A percentile compares a stretch with the other conserved stretches of the same genome.
Evolutionary conservation across 345 rosid species (phyloP).

Genomic region (Eucalyptus decipiens): DNA sequence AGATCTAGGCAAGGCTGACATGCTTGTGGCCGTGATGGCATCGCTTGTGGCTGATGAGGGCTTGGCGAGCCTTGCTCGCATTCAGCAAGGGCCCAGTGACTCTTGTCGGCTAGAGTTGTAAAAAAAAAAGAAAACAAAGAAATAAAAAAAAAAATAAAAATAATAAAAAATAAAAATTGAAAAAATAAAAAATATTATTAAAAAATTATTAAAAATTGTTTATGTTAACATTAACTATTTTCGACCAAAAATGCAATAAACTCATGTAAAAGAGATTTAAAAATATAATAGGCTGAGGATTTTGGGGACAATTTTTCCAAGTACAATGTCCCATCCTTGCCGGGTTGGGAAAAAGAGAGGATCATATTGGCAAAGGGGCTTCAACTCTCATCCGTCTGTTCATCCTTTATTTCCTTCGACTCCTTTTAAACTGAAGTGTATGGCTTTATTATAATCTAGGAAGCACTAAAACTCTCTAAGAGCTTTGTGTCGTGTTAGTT

Average conservation of each 20-base stretch:
- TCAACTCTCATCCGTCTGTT: not conserved
- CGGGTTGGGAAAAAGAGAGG: not conserved
- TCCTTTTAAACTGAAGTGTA: not conserved
- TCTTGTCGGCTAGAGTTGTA: too few species aligned
- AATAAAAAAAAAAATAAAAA: too few species aligned
- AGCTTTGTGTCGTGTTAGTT: fast-evolving
- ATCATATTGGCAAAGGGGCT: not conserved
- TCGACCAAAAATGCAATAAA: too few species aligned
- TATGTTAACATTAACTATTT: fast-evolving
- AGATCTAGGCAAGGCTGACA: too few species aligned
- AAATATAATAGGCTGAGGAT: fast-evolving
- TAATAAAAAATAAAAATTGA: not conserved
- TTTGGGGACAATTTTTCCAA: not conserved
- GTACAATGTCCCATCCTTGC: not conserved
- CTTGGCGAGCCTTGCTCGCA: fast-evolving
- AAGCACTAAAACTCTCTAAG: fast-evolving
- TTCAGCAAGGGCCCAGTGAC: too few species aligned
- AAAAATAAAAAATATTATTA: too few species aligned
- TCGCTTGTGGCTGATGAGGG: too few species aligned
- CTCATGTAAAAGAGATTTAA: too few species aligned
- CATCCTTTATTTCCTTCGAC: not conserved
- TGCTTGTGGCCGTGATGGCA: fast-evolving
- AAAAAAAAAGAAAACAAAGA: too few species aligned
- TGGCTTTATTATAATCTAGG: not conserved
- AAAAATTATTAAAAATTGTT: too few species aligned